These are phyloP conservation scores for Ogataea minuta DNA, from an alignment of 805 yeast species.

Conservation along the genomic window DNA sequence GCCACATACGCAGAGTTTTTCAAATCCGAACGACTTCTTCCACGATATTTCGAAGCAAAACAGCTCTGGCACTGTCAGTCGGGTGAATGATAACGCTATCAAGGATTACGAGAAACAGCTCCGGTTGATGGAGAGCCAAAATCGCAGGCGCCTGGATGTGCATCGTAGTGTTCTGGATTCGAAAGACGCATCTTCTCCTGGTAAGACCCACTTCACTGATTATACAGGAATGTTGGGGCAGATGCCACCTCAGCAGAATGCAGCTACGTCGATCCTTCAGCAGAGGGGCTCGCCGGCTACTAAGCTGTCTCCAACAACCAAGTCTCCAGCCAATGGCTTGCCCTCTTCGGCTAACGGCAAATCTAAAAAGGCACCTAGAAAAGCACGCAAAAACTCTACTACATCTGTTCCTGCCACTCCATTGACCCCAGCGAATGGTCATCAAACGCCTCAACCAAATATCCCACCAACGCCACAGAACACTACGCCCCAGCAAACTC, in stretches of 20 bases:
- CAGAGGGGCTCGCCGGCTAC: conserved; percentile 20
- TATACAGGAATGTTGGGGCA: conserved; percentile 24
- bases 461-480: conserved; percentile 25
- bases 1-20: conserved; percentile 19
- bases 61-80: conserved; percentile 16
- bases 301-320: conserved; percentile 18
- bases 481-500: conserved; percentile 22
- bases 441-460: conserved; percentile 28
- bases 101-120: conserved; percentile 83
- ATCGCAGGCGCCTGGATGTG: conserved; percentile 61
- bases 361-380: conserved; percentile 23
- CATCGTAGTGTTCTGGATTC: conserved; percentile 40
- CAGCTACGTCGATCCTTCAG: conserved; percentile 14
- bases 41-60: conserved; percentile 20
- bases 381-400: conserved; percentile 26
- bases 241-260: conserved; percentile 22
- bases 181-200: conserved; percentile 18
- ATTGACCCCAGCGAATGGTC: conserved; percentile 31
- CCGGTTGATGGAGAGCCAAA: conserved; percentile 71
- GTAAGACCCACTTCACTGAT: conserved; percentile 23
- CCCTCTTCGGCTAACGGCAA: conserved; percentile 12
- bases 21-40: conserved; percentile 24
- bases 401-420: conserved; percentile 36
- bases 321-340: conserved; percentile 16
- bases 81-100: conserved; percentile 49